Base-by-base conservation (phyloP, 192 early-diverging fungal genomes). In the Entomortierella parvispora region DNA sequence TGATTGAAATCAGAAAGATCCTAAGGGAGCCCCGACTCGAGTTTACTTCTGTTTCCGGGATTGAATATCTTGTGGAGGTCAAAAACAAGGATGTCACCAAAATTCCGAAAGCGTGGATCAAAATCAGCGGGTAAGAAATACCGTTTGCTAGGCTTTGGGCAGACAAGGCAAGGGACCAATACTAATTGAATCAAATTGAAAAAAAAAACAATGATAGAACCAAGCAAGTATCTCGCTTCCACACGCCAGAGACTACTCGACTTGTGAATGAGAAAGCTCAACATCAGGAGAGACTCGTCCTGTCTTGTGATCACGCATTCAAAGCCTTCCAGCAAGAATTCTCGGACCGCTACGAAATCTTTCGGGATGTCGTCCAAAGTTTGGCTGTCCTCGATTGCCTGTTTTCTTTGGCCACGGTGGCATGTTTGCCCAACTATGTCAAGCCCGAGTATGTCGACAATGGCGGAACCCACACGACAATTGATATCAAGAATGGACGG, bases 31-130 rank as follows among this genome's bases (percentile, higher is more conserved):
- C 71, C 2, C 60, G 56, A 15, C 65, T 93, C 37, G 80, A 85
- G 62, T 96, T 83, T 70, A 79, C 82, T 18, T 76, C 82, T 11
- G 90, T 94, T 2, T 85, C 91, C 0, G 90, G 88, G 2, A 86
- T 91, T 9, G 93, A 94, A 83, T 94, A 92, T 60, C 72, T 94
- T 46, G 71, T 95, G 12, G 94, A 95, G 71, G 70, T 94, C 43
- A 88, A 86, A 18, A 86, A 83, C 57, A 65, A 81, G 9, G 69
- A 81, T 17, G 80, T 81, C 1, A 78, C 79, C n/a, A 82, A 82
- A 17, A 88, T 92, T 0, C 93, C 95, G 0, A 77, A 72, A 18
- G 68, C 87, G 47, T 96, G 95, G 95, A 65, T 92, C 61, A 90
- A 90, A 50, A 83, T 94, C 18, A 81, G 71, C 33, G 66, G 70